Evolutionary conservation across 2,329 filamentous ascomycete species (phyloP), one percentile per base, ranked within the genome.

Genomic region (Cercospora beticola): DNA sequence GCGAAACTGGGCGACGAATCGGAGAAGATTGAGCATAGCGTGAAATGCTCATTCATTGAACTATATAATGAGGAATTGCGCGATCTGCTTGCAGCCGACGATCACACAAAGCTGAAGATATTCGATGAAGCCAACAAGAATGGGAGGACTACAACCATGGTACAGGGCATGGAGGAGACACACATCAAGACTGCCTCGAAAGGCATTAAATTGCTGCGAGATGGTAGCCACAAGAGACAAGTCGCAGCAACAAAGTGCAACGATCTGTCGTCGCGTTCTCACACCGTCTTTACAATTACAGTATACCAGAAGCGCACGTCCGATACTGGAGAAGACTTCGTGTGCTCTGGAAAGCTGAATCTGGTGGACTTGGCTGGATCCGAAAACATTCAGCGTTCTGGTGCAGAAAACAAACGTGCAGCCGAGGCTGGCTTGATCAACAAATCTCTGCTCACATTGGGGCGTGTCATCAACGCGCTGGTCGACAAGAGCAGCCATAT

Each of bases 171-270:
- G 93, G 96, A 98, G 79, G 95, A 99, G 81, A 91, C 91, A 6
- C 92, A 97, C 78, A 97, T 99, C 76, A 92, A 92, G 77, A 91
- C 85, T 71, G 94, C 95, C 0, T 86, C 87, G 12, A 91, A 93
- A 62, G 95, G 95, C 69, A 94, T 99, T 80, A 91, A 92, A 80
- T 86, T 97, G 70, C 87, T 99, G 57, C 92, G 95, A 75, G 87
- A 90, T 71, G 96, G 95, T 70, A 97, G 93, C 79, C 86, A 95
- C 81, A 97, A 94, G 81, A 91, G 95, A 61, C 95, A 99, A 80
- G 95, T 99, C n/a, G 96, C 95, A 5, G 93, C 96, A 4, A 99
- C 95, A n/a, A 98, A 98, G 81, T 99, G 95, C 86, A 99, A 99
- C 79, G 95, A 99, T 76, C 88, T 98, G 65, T 97, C 94, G 81